These are phyloP conservation scores for Trichosporon sp. DNA, from an alignment of 1,284 basidiomycete genomes.

Conservation along the genomic window DNA sequence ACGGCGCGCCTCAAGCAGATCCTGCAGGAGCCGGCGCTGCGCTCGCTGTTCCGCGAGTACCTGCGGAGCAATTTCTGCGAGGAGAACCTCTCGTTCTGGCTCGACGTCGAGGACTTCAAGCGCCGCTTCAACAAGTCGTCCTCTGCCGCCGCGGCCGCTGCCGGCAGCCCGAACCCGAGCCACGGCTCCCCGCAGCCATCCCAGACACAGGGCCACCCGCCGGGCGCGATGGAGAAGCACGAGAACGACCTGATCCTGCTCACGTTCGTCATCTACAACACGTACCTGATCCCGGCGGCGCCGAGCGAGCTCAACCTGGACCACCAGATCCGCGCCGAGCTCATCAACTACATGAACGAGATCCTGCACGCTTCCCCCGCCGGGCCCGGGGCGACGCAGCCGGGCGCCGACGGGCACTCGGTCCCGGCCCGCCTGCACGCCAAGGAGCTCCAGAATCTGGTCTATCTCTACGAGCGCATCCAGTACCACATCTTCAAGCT, in stretches of 20 bases:
- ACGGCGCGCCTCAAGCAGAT: conserved; percentile 88
- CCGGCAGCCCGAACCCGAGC: conserved; percentile 10
- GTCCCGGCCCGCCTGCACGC: conserved; percentile 78
- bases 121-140: conserved; percentile 91
- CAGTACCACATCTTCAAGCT: conserved; percentile 94
- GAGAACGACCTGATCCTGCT: conserved; percentile 92
- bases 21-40: conserved; percentile 84
- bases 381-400: background rate
- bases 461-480: conserved; percentile 89
- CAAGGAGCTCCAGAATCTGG: conserved; percentile 89
- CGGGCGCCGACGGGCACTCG: conserved; percentile 52
- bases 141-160: conserved; percentile 67
- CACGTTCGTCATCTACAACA: conserved; percentile 73
- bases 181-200: conserved; percentile 53
- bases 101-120: conserved; percentile 96
- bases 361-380: conserved; percentile 64
- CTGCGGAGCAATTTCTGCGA: conserved; percentile 93
- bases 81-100: conserved; percentile 94
- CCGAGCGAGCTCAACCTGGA: conserved; percentile 97
- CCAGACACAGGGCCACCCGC: conserved; percentile 9
- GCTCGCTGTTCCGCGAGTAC: conserved; percentile 90
- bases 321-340: conserved; percentile 88
- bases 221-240: conserved; percentile 90
- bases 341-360: conserved; percentile 86
- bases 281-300: conserved; percentile 89